Conservation (phyloP, 495 filamentous ascomycete genomes). For the Penicillium ochrochloron region DNA sequence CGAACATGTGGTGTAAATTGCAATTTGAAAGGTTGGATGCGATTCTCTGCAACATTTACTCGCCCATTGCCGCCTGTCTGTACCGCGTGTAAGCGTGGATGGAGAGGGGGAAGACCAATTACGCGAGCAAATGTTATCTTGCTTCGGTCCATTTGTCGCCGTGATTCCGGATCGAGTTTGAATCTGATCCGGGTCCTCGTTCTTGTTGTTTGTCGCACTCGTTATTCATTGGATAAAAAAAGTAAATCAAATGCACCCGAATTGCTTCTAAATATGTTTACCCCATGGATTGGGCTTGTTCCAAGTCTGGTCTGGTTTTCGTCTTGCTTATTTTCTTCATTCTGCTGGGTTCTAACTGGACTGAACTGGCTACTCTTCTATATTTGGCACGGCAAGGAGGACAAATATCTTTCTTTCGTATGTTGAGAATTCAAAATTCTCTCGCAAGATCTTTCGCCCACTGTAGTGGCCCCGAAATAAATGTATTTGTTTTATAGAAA, state of each 20-base stretch:
- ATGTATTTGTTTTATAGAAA: constrained; percentile 6
- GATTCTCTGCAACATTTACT: constrained; percentile 35
- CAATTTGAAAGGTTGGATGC: constrained; percentile 41
- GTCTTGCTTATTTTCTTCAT: neutral
- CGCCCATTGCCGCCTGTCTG: constrained; percentile 30
- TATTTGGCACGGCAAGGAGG: too few relatives aligned
- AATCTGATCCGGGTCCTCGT: constrained; percentile 19
- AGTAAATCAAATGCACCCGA: constrained; percentile 20
- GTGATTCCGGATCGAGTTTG: constrained; percentile 19
- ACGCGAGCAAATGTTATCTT: constrained; percentile 16
- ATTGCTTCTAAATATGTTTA: constrained; percentile 15
- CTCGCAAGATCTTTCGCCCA: neutral
- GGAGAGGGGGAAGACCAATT: constrained; percentile 30
- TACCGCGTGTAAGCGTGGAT: constrained; percentile 23
- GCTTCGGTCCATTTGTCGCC: constrained; percentile 21
- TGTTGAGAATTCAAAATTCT: neutral
- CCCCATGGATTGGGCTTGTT: constrained; percentile 12
- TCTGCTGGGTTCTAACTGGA: neutral
- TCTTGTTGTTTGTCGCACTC: constrained; percentile 25
- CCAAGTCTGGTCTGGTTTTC: neutral
- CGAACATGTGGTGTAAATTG: constrained; percentile 39
- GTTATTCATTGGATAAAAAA: constrained; percentile 13
- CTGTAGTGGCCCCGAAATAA: constrained; percentile 9
- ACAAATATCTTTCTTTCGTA: neutral
- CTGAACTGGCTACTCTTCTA: too few relatives aligned